Evolutionary conservation across 495 filamentous ascomycete species (phyloP), one percentile per base, ranked within the genome.

Genomic region (Aspergillus avenaceus): DNA sequence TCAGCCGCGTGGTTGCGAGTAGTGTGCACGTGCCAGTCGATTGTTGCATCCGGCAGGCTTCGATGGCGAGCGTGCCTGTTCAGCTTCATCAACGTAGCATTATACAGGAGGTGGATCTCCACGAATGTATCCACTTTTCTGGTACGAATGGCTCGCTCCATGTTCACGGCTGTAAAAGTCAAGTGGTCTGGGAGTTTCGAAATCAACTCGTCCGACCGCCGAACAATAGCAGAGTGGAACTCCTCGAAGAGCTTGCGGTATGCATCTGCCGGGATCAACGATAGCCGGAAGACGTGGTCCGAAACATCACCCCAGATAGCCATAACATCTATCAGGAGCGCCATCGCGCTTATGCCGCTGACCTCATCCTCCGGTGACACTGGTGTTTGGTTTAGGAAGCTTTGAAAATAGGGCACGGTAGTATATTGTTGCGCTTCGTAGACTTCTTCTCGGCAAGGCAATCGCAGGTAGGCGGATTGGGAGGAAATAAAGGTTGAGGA

Each of bases 241-340:
- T 69, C 62, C 43, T 76, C 71, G 46, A 78, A 79, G 1, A 60
- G 59, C 41, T 55, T 59, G 32, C 54, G 54, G 50, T 80, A 81
- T 14, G 64, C 54, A 7, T 68, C 59, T 6, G 66, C 52, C 5
- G 73, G 69, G 22, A 77, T 72, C 47, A 85, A 69, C 1, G 78
- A 65, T 22, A 76, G 50, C 27, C 82, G 75, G 59, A 81, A 80
- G 24, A 79, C 75, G 43, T 80, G 71, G 6, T 77, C 67, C 55
- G 80, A 79, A 3, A 86, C 77, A 26, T 87, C 80, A 1, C 80
- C 79, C 81, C 79, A 87, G 18, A 87, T 75, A 2, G 80, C 73
- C 21, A 81, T 69, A 16, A 87, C 71, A 25, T 83, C 71, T 24
- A 83, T 74, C 26, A 85, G 57, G 51, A 80, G 80, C 1, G 77